These are phyloP conservation scores for Xylaria arbuscula DNA, from an alignment of 2,329 filamentous ascomycete species.

Conservation along the genomic window DNA sequence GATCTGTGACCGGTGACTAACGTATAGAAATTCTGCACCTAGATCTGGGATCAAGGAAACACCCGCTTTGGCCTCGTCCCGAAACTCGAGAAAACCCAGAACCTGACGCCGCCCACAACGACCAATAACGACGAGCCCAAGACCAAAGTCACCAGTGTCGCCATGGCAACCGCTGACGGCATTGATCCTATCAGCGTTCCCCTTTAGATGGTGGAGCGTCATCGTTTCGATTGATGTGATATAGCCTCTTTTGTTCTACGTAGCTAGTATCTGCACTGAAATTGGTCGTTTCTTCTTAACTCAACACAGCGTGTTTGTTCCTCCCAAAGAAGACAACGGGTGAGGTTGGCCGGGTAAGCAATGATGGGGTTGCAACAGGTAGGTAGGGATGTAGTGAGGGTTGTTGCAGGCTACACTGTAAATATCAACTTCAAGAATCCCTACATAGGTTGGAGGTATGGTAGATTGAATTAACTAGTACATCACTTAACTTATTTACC, in stretches of 20 bases:
- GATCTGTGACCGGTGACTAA: conserved; percentile 16
- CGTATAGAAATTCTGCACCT: background rate
- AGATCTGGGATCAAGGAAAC: conserved; percentile 73
- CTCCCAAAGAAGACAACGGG: background rate
- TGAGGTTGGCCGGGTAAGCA: background rate
- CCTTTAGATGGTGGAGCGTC: conserved; percentile 27
- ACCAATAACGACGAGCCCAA: conserved; percentile 39
- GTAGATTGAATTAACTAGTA: conserved; percentile 1
- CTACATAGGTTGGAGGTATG: background rate
- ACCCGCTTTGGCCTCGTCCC: conserved; percentile 70
- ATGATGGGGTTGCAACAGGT: no score
- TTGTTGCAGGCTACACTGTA: background rate
- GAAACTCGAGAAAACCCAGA: conserved; percentile 58
- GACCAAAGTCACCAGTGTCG: conserved; percentile 38
- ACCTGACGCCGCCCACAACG: conserved; percentile 42
- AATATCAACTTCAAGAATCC: background rate
- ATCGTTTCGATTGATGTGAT: conserved; percentile 20
- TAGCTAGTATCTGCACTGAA: background rate
- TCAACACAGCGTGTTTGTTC: background rate
- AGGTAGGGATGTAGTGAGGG: background rate
- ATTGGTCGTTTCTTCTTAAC: background rate
- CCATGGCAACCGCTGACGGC: conserved; percentile 35
- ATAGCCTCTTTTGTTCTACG: background rate
- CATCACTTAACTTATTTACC: background rate
- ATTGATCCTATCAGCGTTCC: conserved; percentile 26